Evolutionary conservation across 441 rosid genomes (phyloP).

Genomic region (Aquilaria agallochum): DNA sequence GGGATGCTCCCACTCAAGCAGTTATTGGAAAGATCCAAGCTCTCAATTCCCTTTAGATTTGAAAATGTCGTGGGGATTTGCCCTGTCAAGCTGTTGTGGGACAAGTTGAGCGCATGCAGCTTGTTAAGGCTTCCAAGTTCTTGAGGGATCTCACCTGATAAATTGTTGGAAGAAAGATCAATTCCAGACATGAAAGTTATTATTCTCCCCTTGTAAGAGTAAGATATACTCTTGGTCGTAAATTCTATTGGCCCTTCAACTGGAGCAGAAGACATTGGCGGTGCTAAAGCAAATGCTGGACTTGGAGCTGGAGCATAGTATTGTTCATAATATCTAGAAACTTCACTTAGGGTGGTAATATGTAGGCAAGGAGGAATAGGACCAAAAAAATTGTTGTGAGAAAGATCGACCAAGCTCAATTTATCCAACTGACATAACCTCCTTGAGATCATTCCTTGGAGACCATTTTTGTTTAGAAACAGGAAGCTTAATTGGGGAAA

Average conservation of each 20-base stretch:
- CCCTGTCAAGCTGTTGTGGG: background rate
- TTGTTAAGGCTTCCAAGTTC: constrained; percentile 8
- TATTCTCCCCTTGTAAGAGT: too few species aligned
- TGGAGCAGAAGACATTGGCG: constrained; percentile 1
- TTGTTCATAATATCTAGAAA: background rate
- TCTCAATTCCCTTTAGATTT: too few species aligned
- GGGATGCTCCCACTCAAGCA: too few species aligned
- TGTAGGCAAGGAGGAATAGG: too few species aligned
- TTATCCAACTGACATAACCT: background rate
- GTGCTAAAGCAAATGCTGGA: background rate
- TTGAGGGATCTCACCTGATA: background rate
- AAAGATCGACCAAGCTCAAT: background rate
- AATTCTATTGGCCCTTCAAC: background rate
- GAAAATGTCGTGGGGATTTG: too few species aligned
- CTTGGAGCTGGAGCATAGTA: background rate
- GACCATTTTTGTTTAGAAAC: too few species aligned
- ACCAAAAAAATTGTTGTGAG: constrained; percentile 3
- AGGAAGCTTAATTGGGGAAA: too few species aligned
- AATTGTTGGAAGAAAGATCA: too few species aligned
- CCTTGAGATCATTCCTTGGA: too few species aligned
- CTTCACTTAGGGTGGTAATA: background rate
- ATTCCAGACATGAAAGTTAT: too few species aligned
- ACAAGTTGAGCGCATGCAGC: constrained; percentile 4
- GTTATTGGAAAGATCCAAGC: too few species aligned
- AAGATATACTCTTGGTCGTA: too few species aligned